Evolutionary conservation across 441 rosid species (phyloP).

Genomic region (Erysimum pusillum): DNA sequence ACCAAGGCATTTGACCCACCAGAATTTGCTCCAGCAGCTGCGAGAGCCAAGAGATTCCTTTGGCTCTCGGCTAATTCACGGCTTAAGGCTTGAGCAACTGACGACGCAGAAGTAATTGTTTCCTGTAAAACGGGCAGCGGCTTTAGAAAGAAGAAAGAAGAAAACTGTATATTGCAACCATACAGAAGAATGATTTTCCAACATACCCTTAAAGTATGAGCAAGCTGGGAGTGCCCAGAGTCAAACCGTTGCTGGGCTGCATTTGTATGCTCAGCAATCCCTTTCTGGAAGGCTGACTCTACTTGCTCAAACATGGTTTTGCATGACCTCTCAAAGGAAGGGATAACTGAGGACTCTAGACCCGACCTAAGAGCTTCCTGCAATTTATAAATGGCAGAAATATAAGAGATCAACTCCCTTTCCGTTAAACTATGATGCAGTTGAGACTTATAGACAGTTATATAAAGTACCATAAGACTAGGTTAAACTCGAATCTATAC

Average conservation of each 20-base stretch:
- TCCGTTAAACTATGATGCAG: conserved; percentile 24
- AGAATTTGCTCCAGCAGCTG: conserved; percentile 62
- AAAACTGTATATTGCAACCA: conserved; percentile 1
- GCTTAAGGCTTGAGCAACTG: conserved; percentile 59
- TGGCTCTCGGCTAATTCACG: conserved; percentile 73
- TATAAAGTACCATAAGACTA: conserved; percentile 18
- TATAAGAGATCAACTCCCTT: conserved; percentile 26
- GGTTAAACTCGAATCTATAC: conserved; percentile 43
- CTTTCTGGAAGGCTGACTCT: conserved; percentile 70
- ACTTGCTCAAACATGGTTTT: conserved; percentile 76
- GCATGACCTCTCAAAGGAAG: conserved; percentile 77
- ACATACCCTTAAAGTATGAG: conserved; percentile 66
- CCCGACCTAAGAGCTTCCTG: conserved; percentile 67
- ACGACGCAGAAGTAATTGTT: conserved; percentile 61
- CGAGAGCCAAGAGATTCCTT: conserved; percentile 59
- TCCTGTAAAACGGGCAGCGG: conserved; percentile 56
- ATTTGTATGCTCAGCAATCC: conserved; percentile 66
- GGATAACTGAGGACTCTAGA: conserved; percentile 65
- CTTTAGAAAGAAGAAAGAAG: conserved; percentile 9
- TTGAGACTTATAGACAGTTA: conserved; percentile 13
- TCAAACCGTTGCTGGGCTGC: conserved; percentile 68
- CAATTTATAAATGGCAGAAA: conserved; percentile 29
- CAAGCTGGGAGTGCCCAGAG: conserved; percentile 62
- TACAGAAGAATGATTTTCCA: conserved; percentile 23
- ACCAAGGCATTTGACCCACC: conserved; percentile 52